A percentile compares a stretch with the other conserved stretches of the same genome.
Evolutionary conservation across 371 early-diverging fungal genomes (phyloP).

Genomic region (Saksenaea vasiformis): DNA sequence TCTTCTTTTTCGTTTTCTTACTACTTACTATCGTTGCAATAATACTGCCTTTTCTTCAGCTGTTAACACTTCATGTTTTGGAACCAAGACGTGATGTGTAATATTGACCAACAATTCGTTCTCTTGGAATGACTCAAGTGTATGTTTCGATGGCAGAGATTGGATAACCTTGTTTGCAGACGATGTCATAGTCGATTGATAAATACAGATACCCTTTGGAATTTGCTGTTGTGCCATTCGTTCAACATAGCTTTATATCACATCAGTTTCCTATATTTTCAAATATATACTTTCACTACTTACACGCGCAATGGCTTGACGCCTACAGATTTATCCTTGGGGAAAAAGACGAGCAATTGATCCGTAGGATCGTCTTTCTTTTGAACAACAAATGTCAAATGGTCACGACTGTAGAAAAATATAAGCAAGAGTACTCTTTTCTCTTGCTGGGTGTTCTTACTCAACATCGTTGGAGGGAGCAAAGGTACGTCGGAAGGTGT

Average conservation of each 20-base stretch:
- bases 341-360: slow-evolving; percentile 91
- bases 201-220: slow-evolving; percentile 84
- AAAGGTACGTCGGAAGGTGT: slow-evolving; percentile 75
- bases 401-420: slow-evolving; percentile 61
- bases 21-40: slow-evolving; percentile 86
- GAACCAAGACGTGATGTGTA: slow-evolving; percentile 96
- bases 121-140: slow-evolving; percentile 94
- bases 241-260: slow-evolving; percentile 64
- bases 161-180: slow-evolving; percentile 86
- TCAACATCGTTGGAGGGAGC: slow-evolving; percentile 78
- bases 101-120: slow-evolving; percentile 98
- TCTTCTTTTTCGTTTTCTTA: neutral
- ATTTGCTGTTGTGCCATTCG: slow-evolving; percentile 86
- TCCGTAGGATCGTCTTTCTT: slow-evolving; percentile 81
- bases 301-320: slow-evolving; percentile 91
- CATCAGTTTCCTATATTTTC: neutral
- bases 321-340: slow-evolving; percentile 89
- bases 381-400: slow-evolving; percentile 86
- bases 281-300: slow-evolving; percentile 13
- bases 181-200: slow-evolving; percentile 82
- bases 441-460: slow-evolving; percentile 48
- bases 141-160: slow-evolving; percentile 73
- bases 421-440: neutral
- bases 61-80: slow-evolving; percentile 91
- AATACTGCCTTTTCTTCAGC: slow-evolving; percentile 92